Base-by-base conservation (phyloP, 257 asterid species). In the Solanum lycopersicoides region DNA sequence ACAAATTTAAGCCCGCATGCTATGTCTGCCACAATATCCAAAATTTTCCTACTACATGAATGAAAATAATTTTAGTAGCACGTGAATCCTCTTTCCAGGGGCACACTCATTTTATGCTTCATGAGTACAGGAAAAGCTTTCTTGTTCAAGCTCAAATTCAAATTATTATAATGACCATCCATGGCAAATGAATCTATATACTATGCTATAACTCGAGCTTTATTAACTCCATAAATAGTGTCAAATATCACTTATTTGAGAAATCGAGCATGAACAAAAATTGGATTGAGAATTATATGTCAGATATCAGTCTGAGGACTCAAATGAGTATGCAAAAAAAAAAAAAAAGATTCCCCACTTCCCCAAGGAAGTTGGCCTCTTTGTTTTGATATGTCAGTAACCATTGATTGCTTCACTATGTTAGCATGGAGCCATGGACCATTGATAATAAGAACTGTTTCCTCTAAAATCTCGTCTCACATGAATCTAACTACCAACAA, bases 91-190 rank as follows among this genome's bases (percentile, higher is more conserved):
- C 73, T 72, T 72, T 72, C 69, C 32, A 84, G 56, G 80, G 39
- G 77, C 15, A 84, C n/a, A 65, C 77, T 68, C 87, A 84, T 84
- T 84, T 85, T 71, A 71, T 69, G 69, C 87, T 68, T 30, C 71
- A 53, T 5, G 34, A 32, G 68, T 50, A 32, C 23, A 32, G 68
- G 65, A 32, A 32, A 82, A 82, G 71, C 45, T 32, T 32, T 50
- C 47, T 15, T 53, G 85, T 82, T 50, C 44, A 82, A 53, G 68
- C 20, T 30, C 85, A 82, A 35, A 63, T 53, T 82, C 85, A 82
- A 82, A 82, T 82, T 32, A 32, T 50, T 53, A 32, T 32, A 32
- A 32, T 32, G 32, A 82, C 85, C 45, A 30, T 28, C 44, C 7
- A 44, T 80, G 30, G 42, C 12, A 82, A 53, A 50, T 82, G 71